A percentile compares a stretch with the other conserved stretches of the same genome.
Conservation (phyloP, 2,329 filamentous ascomycete genomes). For the Endoconidiophora polonica region DNA sequence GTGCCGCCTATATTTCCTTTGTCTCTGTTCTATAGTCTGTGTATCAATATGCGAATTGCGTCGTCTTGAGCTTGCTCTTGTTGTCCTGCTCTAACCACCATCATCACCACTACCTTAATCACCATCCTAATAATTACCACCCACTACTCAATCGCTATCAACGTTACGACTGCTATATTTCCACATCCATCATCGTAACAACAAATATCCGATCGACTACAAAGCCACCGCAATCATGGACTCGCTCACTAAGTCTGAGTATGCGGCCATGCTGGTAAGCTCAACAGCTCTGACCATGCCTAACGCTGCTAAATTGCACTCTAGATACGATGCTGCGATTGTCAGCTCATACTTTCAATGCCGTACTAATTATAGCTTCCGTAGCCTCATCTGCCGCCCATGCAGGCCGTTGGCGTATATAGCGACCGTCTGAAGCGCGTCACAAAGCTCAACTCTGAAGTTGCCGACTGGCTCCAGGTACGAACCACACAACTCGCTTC, state of each 20-base stretch:
- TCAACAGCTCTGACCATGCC: not conserved
- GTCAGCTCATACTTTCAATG: not conserved
- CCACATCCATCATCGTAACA: not conserved
- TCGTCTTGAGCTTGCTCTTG: not conserved
- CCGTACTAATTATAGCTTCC: slow-evolving; percentile 8
- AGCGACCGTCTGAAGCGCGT: slow-evolving; percentile 81
- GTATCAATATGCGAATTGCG: slow-evolving; percentile 3
- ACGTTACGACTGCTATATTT: not conserved
- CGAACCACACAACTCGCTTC: slow-evolving; percentile 15
- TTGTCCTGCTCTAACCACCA: not conserved
- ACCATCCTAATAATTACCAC: not conserved
- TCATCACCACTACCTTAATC: not conserved
- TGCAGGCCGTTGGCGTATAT: slow-evolving; percentile 64
- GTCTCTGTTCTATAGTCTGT: not conserved
- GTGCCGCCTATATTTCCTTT: not conserved
- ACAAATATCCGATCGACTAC: not conserved
- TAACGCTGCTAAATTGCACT: not conserved
- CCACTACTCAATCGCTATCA: no score
- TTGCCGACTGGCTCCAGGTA: slow-evolving; percentile 96
- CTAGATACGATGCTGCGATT: not conserved
- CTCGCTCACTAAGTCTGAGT: slow-evolving; percentile 70
- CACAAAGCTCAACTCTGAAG: slow-evolving; percentile 68
- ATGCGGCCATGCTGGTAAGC: slow-evolving; percentile 85
- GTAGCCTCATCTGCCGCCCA: slow-evolving; percentile 65
- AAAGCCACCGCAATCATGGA: slow-evolving; percentile 43